Conservation (phyloP, 2,329 filamentous ascomycete genomes). For the Cercospora janseana region DNA sequence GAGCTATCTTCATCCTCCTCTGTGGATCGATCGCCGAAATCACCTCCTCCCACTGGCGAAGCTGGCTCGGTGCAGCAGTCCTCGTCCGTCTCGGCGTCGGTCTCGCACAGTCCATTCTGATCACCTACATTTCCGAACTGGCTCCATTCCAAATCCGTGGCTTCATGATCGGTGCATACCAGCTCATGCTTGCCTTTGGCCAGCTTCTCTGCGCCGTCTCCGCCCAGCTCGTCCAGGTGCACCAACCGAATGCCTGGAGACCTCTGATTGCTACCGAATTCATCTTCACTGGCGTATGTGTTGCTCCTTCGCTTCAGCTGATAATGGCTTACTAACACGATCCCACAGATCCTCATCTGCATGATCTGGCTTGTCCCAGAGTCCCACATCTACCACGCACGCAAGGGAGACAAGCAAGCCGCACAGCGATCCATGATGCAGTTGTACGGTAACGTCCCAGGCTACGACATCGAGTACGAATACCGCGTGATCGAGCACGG, state of each 20-base stretch:
- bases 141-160: conserved; percentile 25
- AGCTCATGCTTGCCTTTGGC: conserved; percentile 21
- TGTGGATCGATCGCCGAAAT: conserved; percentile 21
- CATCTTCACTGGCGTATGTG: conserved; percentile 21
- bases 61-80: conserved; percentile 23
- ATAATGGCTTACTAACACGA: neutral
- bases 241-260: conserved; percentile 21
- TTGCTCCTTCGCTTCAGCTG: neutral
- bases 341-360: conserved; percentile 13
- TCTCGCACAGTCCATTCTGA: conserved; percentile 21
- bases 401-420: conserved; percentile 18
- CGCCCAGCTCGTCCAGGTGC: conserved; percentile 16
- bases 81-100: conserved; percentile 24
- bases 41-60: conserved; percentile 18
- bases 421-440: conserved; percentile 19
- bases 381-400: conserved; percentile 20
- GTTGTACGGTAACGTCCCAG: conserved; percentile 18
- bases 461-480: conserved; percentile 22
- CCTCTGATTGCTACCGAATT: conserved; percentile 21
- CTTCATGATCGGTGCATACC: conserved; percentile 23
- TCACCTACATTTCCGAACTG: conserved; percentile 24
- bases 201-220: conserved; percentile 20
- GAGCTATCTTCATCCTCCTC: conserved; percentile 20
- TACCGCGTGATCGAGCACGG: conserved; percentile 24
- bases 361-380: conserved; percentile 22